Conservation (phyloP, 768 basidiomycete species). For the Phanerochaete carnosa region DNA sequence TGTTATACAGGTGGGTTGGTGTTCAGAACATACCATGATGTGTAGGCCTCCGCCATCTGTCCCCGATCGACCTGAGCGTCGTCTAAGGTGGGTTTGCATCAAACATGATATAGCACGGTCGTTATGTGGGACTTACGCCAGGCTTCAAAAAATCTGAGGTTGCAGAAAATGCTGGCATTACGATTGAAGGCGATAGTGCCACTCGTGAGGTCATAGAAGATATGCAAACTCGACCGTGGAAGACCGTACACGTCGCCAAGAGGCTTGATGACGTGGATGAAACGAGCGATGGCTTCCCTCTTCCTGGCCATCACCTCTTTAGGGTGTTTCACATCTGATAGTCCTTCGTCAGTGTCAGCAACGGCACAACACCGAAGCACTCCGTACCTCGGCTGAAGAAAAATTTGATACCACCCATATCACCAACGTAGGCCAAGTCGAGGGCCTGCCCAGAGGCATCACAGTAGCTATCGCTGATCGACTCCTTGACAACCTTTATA, state of each 20-base stretch:
- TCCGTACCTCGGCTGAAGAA: constrained; percentile 59
- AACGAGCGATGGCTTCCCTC: constrained; percentile 60
- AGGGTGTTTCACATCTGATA: constrained; percentile 54
- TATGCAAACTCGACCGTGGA: constrained; percentile 68
- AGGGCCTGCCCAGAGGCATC: constrained; percentile 66
- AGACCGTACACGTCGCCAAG: constrained; percentile 73
- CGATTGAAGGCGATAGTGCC: constrained; percentile 93
- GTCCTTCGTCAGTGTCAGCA: not conserved
- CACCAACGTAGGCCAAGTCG: constrained; percentile 59
- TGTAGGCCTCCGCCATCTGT: constrained; percentile 57
- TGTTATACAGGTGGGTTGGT: not conserved
- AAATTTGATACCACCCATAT: constrained; percentile 59
- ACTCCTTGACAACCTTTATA: constrained; percentile 72
- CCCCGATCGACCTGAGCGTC: constrained; percentile 62
- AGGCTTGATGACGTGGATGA: constrained; percentile 65
- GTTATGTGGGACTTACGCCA: constrained; percentile 65
- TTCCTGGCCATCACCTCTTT: constrained; percentile 49
- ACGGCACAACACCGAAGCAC: not conserved
- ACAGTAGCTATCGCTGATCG: constrained; percentile 79
- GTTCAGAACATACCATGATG: constrained; percentile 60
- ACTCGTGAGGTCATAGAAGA: constrained; percentile 83
- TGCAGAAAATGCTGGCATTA: constrained; percentile 83
- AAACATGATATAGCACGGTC: not conserved
- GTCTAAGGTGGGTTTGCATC: constrained; percentile 40
- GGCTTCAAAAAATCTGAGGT: constrained; percentile 78